Base-by-base conservation (phyloP, 148 eudicot species). In the Pharnaceum exiguum region DNA sequence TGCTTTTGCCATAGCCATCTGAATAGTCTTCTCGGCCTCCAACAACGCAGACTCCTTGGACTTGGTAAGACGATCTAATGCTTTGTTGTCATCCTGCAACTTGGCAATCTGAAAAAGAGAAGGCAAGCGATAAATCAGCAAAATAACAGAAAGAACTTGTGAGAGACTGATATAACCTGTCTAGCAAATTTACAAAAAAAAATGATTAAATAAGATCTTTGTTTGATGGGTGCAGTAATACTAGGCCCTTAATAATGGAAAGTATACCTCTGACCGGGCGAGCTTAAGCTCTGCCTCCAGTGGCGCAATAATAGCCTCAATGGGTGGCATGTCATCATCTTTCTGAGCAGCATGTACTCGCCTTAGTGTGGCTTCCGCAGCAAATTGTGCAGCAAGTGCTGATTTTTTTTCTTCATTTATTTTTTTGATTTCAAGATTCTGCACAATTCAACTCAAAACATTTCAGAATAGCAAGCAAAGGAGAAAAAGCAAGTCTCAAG, bases 281-380 rank as follows among this genome's bases (percentile, higher is more conserved):
- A 93, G 67, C 78, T 86, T 93, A 30, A 93, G 69, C 74, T 93
- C 99, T 33, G 99, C 99, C 78, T 93, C 99, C 54, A 93, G 68
- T 3, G 99, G 99, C 54, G 96, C 76, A 47, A 93, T 79, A 60
- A 93, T 86, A 47, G 99, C 96, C 75, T 89, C 99, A 55, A 93
- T 83, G 17, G 99, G 98, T 26, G 95, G 96, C 95, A 89, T 83
- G 28, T 89, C 91, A 53, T 93, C 91, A 49, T 93, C 99, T 62
- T 86, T 93, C 52, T 93, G 99, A 3, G 95, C 90, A 63, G 95
- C 91, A 67, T 93, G 99, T 40, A 93, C 96, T 51, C 99, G 83
- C 67, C 99, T 79, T 60, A 93, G 96, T 23, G 99, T 93, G 68
- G 96, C 96, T 77, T 93, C 96, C 32, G 99, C 99, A 48, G 99